phyloP scores from a whole-genome alignment of 495 filamentous ascomycete genomes.

The Penicillium steckii region DNA sequence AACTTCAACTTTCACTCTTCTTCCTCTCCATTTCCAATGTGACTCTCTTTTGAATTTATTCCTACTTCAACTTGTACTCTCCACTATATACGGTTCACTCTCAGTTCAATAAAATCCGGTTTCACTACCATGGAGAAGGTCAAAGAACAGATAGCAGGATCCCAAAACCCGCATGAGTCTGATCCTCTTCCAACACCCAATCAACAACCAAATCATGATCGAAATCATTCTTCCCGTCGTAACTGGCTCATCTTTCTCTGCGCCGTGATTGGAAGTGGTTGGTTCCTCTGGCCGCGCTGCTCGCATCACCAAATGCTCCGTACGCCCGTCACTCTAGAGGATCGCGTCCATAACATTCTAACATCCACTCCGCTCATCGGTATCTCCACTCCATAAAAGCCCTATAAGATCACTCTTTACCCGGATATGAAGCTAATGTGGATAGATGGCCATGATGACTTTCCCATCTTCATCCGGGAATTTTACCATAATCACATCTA shows the following conservation, averaged over 20 bases:
- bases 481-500: slow-evolving; percentile 78
- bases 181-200: no score
- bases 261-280: slow-evolving; percentile 9
- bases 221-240: not conserved
- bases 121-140: no score
- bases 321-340: slow-evolving; percentile 46
- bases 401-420: no score
- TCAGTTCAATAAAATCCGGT: no score
- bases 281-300: slow-evolving; percentile 18
- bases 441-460: slow-evolving; percentile 89
- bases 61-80: no score
- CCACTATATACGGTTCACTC: no score
- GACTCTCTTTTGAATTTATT: no score
- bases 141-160: not conserved
- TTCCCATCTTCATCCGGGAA: slow-evolving; percentile 70
- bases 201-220: not conserved
- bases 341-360: slow-evolving; percentile 64
- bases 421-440: no score
- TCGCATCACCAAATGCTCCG: slow-evolving; percentile 1
- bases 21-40: no score
- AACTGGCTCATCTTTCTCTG: slow-evolving; percentile 13
- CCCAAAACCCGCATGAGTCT: not conserved
- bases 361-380: not conserved
- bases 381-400: slow-evolving; percentile 2
- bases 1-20: no score